Conservation (phyloP, 768 basidiomycete genomes). For the Boletus vinaceobasis region DNA sequence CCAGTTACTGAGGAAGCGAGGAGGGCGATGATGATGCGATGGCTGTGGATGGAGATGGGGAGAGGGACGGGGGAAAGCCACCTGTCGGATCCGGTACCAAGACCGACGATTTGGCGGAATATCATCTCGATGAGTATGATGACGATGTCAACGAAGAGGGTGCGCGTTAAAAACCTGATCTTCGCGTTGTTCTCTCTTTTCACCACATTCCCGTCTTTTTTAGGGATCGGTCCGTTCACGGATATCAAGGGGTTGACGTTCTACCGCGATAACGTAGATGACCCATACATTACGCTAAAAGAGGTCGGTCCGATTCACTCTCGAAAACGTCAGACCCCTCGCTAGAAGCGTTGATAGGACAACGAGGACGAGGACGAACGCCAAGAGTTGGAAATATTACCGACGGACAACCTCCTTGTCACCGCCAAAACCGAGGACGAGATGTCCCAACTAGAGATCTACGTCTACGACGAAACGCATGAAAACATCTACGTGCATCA, state of each 20-base stretch:
- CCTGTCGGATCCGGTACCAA: conserved; percentile 32
- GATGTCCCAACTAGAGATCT: conserved; percentile 91
- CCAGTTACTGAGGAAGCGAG: conserved; percentile 34
- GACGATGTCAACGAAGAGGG: conserved; percentile 55
- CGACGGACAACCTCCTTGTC: conserved; percentile 90
- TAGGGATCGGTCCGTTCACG: conserved; percentile 80
- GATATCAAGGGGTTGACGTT: conserved; percentile 94
- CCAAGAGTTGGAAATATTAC: conserved; percentile 82
- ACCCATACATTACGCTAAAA: conserved; percentile 96
- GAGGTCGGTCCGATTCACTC: conserved; percentile 56
- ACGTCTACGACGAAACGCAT: conserved; percentile 89
- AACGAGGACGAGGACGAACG: conserved; percentile 68
- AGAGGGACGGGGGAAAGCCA: conserved; percentile 6
- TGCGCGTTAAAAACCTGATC: background rate
- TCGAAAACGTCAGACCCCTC: background rate
- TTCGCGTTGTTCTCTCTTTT: no score
- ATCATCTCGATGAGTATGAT: conserved; percentile 91
- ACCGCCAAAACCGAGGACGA: conserved; percentile 96
- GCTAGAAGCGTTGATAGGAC: conserved; percentile 11
- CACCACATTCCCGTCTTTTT: background rate
- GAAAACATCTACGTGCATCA: conserved; percentile 96
- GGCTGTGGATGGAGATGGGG: conserved; percentile 55
- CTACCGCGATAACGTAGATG: conserved; percentile 87
- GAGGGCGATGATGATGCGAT: conserved; percentile 54
- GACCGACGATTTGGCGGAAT: conserved; percentile 73